Evolutionary conservation across 352 stramenopile species (phyloP), one percentile per base, ranked within the genome.

Genomic region (Globisporangium emineosum): DNA sequence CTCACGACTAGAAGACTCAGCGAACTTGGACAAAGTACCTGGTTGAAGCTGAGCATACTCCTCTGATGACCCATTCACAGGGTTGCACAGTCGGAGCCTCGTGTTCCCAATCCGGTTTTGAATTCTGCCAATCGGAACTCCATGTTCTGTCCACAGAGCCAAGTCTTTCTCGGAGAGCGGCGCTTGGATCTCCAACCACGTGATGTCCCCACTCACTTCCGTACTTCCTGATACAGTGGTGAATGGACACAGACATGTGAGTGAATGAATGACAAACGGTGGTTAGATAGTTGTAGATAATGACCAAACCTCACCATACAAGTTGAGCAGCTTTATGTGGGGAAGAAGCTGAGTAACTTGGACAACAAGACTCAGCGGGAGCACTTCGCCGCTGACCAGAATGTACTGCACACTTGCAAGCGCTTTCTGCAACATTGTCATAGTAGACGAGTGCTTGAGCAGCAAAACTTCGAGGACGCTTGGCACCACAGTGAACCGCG

Each of bases 181-280:
- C 7, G 61, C 59, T 8, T 69, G 70, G 5, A 88, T 19, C 47
- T 73, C 64, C 49, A 81, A 69, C 53, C 70, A 84, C 33, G 70
- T 84, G 50, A 88, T 63, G 57, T 90, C 81, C 2, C 81, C 81
- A 45, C 78, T 88, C 47, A 90, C 51, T 62, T 90, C 81, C 1
- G 81, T 88, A 61, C 79, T 88, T 25, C 77, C 77, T 86, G 5
- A 6, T 2, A 50, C 25, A 50, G 27, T 19, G 40, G n/a, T 29
- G 4, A 13, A n/a, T 59, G 17, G n/a, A 3, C 9, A 67, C n/a
- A 55, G 2, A 58, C 10, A 33, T 4, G 33, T n/a, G 54, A 57
- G 51, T 13, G n/a, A 42, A 25, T n/a, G 29, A 32, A 32, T 32
- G 5, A n/a, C n/a, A n/a, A n/a, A n/a, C n/a, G n/a, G n/a, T n/a